Evolutionary conservation across 73 alveolate genomes (phyloP), one percentile per base, ranked within the genome.

Genomic region (Paramecium biaurelia): DNA sequence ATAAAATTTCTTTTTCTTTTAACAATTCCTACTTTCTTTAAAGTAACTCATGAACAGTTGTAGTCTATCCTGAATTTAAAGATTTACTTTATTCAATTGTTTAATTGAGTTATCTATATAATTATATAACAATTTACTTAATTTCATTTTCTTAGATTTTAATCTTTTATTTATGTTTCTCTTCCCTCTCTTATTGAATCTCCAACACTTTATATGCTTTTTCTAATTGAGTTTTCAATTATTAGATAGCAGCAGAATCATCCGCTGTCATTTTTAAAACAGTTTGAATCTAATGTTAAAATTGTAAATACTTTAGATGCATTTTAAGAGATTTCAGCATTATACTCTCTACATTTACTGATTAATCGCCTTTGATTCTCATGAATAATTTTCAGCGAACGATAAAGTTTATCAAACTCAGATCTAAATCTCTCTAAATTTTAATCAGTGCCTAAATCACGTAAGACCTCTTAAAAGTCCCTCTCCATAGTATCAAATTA

Each of bases 321-420:
- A 76, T 95, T 94, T 35, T 88, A 67, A 28, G 95, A 95, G 37
- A 95, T 93, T 76, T 95, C 98, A 12, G 94, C 93, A 86, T 94
- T 95, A 49, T 93, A 93, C 92, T 98, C 99, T 68, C 98, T 94
- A 96, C 99, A 98, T 92, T 96, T 98, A 95, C 96, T 96, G 76
- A 98, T 94, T 58, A 96, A 93, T 53, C 94, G 90, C 90, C 96
- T 96, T 74, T 97, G 97, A 57, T 95, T 92, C 70, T 97, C 99
- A 63, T 97, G 95, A 20, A 96, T 85, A 4, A 97, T 94, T 93
- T 97, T 96, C 45, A 96, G 93, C 12, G 98, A 93, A 67, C 96
- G 94, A 88, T 96, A 98, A 35, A 97, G 89, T 93, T 93, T 96
- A 82, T 96, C 95, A 85, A 95, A 97, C 84, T 97, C 99, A 11